Conservation (phyloP, 2,329 filamentous ascomycete genomes). For the Balansia obtecta region DNA sequence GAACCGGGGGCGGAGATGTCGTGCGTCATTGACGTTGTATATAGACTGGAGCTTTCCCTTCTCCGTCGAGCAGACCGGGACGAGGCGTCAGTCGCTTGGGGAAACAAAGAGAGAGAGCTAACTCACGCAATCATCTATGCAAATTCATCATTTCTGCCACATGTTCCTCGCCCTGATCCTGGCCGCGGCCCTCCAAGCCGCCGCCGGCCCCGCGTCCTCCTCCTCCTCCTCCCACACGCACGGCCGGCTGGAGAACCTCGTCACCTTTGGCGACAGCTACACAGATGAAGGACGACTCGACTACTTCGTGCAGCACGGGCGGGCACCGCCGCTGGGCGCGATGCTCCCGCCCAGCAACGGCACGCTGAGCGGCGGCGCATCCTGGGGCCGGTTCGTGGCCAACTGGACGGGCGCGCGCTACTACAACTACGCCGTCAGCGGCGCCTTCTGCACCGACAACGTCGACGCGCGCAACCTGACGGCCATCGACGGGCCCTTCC, state of each 20-base stretch:
- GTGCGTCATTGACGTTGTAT: too few relatives aligned
- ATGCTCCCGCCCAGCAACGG: slow-evolving; percentile 31
- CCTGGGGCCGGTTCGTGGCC: slow-evolving; percentile 57
- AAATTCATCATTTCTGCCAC: too few relatives aligned
- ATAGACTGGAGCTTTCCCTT: too few relatives aligned
- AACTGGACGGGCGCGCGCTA: slow-evolving; percentile 42
- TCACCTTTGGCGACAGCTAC: slow-evolving; percentile 66
- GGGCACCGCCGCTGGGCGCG: slow-evolving; percentile 48
- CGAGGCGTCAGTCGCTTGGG: too few relatives aligned
- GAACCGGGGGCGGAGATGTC: too few relatives aligned
- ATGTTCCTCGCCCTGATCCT: not conserved
- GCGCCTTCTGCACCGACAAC: slow-evolving; percentile 60
- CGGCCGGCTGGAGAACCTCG: slow-evolving; percentile 33
- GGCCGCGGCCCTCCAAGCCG: not conserved
- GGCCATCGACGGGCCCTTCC: slow-evolving; percentile 41
- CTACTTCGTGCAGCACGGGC: slow-evolving; percentile 51
- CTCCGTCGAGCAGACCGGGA: too few relatives aligned
- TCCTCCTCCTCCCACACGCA: too few relatives aligned
- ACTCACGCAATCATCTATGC: too few relatives aligned
- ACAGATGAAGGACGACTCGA: slow-evolving; percentile 57
- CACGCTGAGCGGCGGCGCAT: slow-evolving; percentile 52
- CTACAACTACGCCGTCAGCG: slow-evolving; percentile 60
- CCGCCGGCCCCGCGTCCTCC: not conserved
- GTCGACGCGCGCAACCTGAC: slow-evolving; percentile 44
- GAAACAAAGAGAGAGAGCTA: not conserved